Base-by-base conservation (phyloP, 2,329 filamentous ascomycete genomes). In the Trichoderma hamatum region DNA sequence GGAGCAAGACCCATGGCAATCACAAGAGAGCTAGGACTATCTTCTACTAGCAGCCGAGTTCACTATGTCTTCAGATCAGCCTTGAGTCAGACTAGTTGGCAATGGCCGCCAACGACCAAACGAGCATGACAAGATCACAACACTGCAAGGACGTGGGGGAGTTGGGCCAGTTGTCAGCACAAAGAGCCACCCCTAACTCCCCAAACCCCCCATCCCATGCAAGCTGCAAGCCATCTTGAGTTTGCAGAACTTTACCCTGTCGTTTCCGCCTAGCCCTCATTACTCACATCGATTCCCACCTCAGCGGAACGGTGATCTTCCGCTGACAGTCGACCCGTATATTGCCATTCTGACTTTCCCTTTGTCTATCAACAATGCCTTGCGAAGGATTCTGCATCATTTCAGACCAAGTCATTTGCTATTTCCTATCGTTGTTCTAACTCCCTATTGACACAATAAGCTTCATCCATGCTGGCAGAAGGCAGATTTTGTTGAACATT, bases 391-490 rank as follows among this genome's bases (percentile, higher is more conserved):
- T 46, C 3, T 39, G 34, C 51, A 19, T 59, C 54, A 51, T 67
- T 36, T 49, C 54, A 10, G 3, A 36, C 36, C 34, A 28, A 34
- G 64, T 67, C 54, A 49, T 9, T 58, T 58, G 52, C 64, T 19
- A 34, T 30, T 28, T 51, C 43, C 24, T 21, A 30, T 26, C 16
- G 54, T 39, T 59, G 54, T n/a, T 7, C 26, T 28, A 28, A 43
- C 39, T 43, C 39, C 7, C 54, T 51, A 21, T 59, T 21, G 54
- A 59, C n/a, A 67, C 64, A 59, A 67, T 67, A 67, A 67, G 64
- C 64, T 59, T 67, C 21, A 59, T 59, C 64, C 64, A 67, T 67
- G 64, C 32, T 59, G n/a, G 28, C 49, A 49, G 36, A 46, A 66
- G 64, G 54, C 54, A 46, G 54, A 67, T 28, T 67, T 67, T n/a